phyloP scores from a whole-genome alignment of 257 asterid species.

The Plectranthus barbatus region DNA sequence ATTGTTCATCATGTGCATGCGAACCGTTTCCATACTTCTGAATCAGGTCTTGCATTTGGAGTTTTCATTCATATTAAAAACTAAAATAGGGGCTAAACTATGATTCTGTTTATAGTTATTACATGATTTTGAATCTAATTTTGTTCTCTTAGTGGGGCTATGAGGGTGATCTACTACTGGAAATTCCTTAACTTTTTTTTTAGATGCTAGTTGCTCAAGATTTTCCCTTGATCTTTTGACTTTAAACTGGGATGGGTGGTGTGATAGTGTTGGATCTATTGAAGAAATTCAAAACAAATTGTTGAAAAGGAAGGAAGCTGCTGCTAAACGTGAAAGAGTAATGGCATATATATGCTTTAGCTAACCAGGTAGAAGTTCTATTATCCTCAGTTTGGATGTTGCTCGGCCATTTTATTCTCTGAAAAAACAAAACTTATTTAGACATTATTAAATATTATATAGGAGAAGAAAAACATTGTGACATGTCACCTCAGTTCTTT shows the following conservation, averaged over 20 bases:
- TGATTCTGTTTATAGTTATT: neutral
- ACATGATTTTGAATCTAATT: neutral
- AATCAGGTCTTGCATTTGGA: neutral
- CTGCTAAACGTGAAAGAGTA: conserved; percentile 99
- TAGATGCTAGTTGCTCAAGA: neutral
- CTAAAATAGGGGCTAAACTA: too few relatives aligned
- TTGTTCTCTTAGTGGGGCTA: neutral
- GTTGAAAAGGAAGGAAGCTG: conserved; percentile 93
- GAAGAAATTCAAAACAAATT: conserved; percentile 90
- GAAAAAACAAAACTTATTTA: neutral
- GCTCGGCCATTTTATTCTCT: neutral
- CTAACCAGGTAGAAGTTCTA: conserved; percentile 64
- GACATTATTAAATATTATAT: neutral
- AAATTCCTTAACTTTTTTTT: neutral
- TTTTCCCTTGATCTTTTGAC: conserved; percentile 9
- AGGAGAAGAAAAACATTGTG: neutral
- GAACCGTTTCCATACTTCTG: neutral
- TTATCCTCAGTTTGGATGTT: conserved; percentile 5
- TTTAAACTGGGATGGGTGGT: conserved; percentile 87
- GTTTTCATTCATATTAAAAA: too few relatives aligned
- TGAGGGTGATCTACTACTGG: too few relatives aligned
- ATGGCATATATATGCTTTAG: conserved; percentile 99
- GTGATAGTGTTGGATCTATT: conserved; percentile 89
- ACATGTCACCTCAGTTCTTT: neutral
- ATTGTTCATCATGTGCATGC: neutral